Evolutionary conservation across 805 yeast species (phyloP).

Genomic region (Ascoidea rubescens): DNA sequence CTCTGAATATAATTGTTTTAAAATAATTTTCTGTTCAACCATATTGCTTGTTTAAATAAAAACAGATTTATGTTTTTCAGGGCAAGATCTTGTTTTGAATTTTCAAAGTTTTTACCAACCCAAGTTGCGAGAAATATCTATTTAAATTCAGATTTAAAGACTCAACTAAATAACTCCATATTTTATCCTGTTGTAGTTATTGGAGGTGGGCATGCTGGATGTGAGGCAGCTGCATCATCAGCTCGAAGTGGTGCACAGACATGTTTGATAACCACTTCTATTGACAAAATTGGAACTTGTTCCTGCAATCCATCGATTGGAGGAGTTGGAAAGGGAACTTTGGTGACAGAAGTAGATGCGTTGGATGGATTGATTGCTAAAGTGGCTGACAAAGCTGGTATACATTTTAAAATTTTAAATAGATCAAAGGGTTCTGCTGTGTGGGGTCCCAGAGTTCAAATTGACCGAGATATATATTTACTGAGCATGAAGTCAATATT

Average conservation of each 20-base stretch:
- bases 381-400: conserved; percentile 87
- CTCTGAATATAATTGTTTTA: no score
- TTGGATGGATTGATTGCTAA: conserved; percentile 81
- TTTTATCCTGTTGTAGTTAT: conserved; percentile 64
- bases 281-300: conserved; percentile 75
- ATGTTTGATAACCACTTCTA: conserved; percentile 61
- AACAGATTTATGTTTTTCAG: no score
- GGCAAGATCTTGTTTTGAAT: no score
- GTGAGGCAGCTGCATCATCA: conserved; percentile 91
- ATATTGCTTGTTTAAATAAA: no score
- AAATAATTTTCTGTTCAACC: no score
- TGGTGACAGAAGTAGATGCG: conserved; percentile 88
- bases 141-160: conserved; percentile 23
- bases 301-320: conserved; percentile 98
- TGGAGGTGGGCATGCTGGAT: conserved; percentile 99
- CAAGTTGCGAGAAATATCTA: conserved; percentile 10
- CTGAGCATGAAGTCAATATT: conserved; percentile 66
- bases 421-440: conserved; percentile 85
- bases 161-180: conserved; percentile 18
- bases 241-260: conserved; percentile 73
- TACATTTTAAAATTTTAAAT: conserved; percentile 79
- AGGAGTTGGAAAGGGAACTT: conserved; percentile 95
- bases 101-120: no score
- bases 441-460: conserved; percentile 97
- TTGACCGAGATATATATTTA: conserved; percentile 71